Base-by-base conservation (phyloP, 106 monocot genomes). In the Allium cepa region DNA sequence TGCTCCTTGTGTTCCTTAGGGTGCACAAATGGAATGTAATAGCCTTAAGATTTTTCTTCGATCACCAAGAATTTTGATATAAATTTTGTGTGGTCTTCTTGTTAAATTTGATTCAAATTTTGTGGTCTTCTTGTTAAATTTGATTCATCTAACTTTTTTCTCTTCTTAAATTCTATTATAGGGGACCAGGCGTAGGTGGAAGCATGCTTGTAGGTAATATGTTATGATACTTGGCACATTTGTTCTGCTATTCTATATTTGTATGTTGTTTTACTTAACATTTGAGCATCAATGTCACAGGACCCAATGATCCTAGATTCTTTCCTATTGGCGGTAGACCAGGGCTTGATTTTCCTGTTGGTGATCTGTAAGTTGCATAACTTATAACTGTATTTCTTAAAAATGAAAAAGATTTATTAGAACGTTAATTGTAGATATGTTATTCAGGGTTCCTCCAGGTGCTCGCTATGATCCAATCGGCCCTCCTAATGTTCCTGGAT, bases 391-490 rank as follows among this genome's bases (percentile, higher is more conserved):
- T 64, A 55, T 27, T 50, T 66, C 72, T 36, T 50, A 57, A 27
- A 81, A 60, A 17, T 15, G 22, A 60, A 6, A 10, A 60, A 22
- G 9, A 17, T 60, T 60, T 22, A 60, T 60, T 60, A 60, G 7
- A 1, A 2, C 8, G 59, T 16, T 17, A 60, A 60, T 22, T 60
- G 59, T 17, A 60, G 2, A 17, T 10, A 9, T 60, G 17, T 60
- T 10, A 17, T 17, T 56, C 13, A 55, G 82, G 67, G 69, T 84
- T 46, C 84, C 90, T 17, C 94, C 84, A 4, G 90, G 90, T 57
- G 81, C 90, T 56, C 84, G 94, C 1, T 94, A 75, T 74, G 94
- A 94, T 70, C 94, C 94, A 15, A 78, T 77, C 79, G 94, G 94
- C 63, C 94, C 94, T 51, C 94, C 94, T 11, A 82, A 62, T 66